A percentile compares a stretch with the other conserved stretches of the same genome.
Conservation (phyloP, 2,329 filamentous ascomycete species). For the Aschersonia sp. region DNA sequence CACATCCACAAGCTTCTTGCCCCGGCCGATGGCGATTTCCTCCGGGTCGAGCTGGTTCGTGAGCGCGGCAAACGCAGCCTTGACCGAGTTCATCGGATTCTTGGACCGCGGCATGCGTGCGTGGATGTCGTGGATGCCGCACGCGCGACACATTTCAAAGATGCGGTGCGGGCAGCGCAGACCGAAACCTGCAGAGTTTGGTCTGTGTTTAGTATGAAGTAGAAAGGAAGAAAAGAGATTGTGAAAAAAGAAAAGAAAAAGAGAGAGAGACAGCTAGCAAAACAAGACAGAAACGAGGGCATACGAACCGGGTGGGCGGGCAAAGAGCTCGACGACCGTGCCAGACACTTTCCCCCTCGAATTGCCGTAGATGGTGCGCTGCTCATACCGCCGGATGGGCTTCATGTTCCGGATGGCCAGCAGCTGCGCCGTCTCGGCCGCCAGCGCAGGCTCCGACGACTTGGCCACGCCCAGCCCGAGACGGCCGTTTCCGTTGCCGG, state of each 20-base stretch:
- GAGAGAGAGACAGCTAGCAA: too few species aligned
- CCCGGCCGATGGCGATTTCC: conserved; percentile 73
- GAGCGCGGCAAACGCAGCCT: conserved; percentile 74
- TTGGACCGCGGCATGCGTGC: conserved; percentile 71
- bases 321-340: conserved; percentile 67
- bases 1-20: conserved; percentile 92
- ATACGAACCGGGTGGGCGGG: conserved; percentile 71
- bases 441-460: conserved; percentile 56
- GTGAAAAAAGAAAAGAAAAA: too few species aligned
- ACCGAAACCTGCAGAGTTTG: conserved; percentile 59
- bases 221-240: not conserved
- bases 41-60: conserved; percentile 76
- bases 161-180: conserved; percentile 83
- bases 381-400: conserved; percentile 83
- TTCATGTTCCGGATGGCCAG: conserved; percentile 82
- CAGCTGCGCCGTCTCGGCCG: conserved; percentile 57
- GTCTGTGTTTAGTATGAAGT: not conserved
- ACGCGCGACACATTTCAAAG: conserved; percentile 83
- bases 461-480: conserved; percentile 86
- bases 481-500: conserved; percentile 74
- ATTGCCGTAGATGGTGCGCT: conserved; percentile 79
- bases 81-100: conserved; percentile 97
- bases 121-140: conserved; percentile 75
- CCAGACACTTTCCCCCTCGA: conserved; percentile 74
- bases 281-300: too few species aligned